Conservation (phyloP, 352 stramenopile genomes). For the Phytophthora melonis region DNA sequence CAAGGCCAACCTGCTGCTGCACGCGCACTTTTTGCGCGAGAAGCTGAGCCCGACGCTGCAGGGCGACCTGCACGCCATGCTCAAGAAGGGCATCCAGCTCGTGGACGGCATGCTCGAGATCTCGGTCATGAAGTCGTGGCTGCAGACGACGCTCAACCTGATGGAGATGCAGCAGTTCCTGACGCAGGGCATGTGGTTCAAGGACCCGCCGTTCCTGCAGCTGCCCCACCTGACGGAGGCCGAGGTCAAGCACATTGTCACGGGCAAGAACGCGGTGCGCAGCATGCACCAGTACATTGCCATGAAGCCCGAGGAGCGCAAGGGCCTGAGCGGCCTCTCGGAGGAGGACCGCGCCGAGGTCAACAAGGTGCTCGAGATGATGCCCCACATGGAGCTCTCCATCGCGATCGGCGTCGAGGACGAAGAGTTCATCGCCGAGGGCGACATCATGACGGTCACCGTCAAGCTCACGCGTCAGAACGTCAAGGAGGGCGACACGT, state of each 20-base stretch:
- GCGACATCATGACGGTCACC: conserved; percentile 98
- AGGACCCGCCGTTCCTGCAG: conserved; percentile 92
- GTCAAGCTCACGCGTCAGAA: conserved; percentile 98
- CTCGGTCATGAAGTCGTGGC: conserved; percentile 95
- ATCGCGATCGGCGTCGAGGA: conserved; percentile 92
- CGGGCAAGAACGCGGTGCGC: conserved; percentile 92
- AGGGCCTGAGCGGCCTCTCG: conserved; percentile 93
- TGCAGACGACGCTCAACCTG: conserved; percentile 95
- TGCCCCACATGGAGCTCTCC: conserved; percentile 95
- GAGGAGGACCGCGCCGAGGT: conserved; percentile 95
- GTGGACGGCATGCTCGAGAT: conserved; percentile 99
- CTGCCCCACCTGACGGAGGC: conserved; percentile 89
- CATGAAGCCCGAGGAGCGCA: conserved; percentile 92
- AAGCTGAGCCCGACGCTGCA: conserved; percentile 74
- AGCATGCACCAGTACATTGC: conserved; percentile 96
- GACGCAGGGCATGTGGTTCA: conserved; percentile 97
- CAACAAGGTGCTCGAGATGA: conserved; percentile 92
- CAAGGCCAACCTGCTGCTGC: conserved; percentile 92
- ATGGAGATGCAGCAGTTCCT: conserved; percentile 98
- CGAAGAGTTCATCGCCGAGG: conserved; percentile 97
- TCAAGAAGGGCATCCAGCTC: conserved; percentile 95
- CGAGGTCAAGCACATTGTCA: conserved; percentile 94
- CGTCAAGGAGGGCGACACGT: conserved; percentile 95
- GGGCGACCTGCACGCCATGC: conserved; percentile 95
- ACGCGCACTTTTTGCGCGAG: conserved; percentile 95